Evolutionary conservation across 352 stramenopile genomes (phyloP).

Genomic region (Globisporangium barbulae): DNA sequence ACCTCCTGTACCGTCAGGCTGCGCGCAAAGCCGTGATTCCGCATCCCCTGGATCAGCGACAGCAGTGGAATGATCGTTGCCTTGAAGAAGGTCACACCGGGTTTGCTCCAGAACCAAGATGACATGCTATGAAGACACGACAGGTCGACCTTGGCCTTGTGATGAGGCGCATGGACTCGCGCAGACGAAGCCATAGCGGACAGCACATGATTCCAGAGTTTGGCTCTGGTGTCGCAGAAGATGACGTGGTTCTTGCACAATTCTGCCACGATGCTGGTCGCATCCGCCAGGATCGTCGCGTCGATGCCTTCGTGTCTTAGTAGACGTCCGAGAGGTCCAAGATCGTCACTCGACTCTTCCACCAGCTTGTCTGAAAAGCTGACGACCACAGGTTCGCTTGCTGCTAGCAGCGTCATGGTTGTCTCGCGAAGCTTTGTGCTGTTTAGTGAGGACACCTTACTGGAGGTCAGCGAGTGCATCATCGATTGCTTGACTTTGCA

Average conservation of each 20-base stretch:
- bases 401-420: not conserved
- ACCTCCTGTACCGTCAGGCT: not conserved
- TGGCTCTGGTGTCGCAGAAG: slow-evolving; percentile 17
- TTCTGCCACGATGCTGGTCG: slow-evolving; percentile 23
- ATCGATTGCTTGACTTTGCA: slow-evolving; percentile 7
- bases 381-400: not conserved
- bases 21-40: slow-evolving; percentile 11
- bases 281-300: slow-evolving; percentile 12
- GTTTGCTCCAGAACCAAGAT: slow-evolving; percentile 32
- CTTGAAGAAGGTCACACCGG: slow-evolving; percentile 21
- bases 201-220: slow-evolving; percentile 21
- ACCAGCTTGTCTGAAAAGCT: slow-evolving; percentile 2
- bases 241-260: slow-evolving; percentile 26
- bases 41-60: slow-evolving; percentile 20
- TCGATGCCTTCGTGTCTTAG: slow-evolving; percentile 11
- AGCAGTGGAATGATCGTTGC: slow-evolving; percentile 21
- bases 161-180: not conserved
- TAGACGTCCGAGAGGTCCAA: slow-evolving; percentile 17
- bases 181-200: slow-evolving; percentile 12
- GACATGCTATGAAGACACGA: slow-evolving; percentile 25
- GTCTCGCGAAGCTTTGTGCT: not conserved
- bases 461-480: not conserved
- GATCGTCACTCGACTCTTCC: slow-evolving; percentile 7
- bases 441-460: not conserved
- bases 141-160: slow-evolving; percentile 12